phyloP scores from a whole-genome alignment of 1,284 basidiomycete genomes.

The Takashimella tepidaria region DNA sequence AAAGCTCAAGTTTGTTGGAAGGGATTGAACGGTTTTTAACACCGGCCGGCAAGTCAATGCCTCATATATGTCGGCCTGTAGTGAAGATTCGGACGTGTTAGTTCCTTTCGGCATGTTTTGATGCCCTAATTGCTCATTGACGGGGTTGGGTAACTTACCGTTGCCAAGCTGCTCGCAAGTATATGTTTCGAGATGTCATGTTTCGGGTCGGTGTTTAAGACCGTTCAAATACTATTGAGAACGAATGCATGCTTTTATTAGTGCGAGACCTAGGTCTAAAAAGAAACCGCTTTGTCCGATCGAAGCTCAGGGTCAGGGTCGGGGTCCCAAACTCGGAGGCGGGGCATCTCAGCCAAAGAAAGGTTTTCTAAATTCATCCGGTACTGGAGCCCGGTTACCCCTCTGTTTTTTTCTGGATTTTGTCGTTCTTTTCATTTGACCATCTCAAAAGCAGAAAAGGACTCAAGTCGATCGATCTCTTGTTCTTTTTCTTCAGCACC shows the following conservation, averaged over 20 bases:
- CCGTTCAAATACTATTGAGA: too few species aligned
- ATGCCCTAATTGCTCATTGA: too few species aligned
- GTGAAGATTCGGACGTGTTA: too few species aligned
- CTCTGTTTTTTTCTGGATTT: background rate
- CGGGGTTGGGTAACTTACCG: too few species aligned
- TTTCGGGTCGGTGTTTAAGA: too few species aligned
- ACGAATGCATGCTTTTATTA: too few species aligned
- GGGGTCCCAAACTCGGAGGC: background rate
- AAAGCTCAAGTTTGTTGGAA: too few species aligned
- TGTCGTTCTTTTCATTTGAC: background rate
- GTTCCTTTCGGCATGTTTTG: too few species aligned
- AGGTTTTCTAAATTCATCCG: background rate
- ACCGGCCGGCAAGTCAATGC: background rate
- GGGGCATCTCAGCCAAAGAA: background rate
- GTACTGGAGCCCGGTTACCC: background rate
- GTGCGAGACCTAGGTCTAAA: too few species aligned
- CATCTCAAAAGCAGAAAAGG: background rate
- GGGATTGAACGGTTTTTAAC: background rate
- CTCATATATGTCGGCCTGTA: background rate
- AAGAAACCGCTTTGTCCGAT: background rate
- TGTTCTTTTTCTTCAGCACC: background rate
- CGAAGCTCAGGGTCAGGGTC: background rate
- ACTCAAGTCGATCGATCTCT: too few species aligned
- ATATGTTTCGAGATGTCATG: too few species aligned
- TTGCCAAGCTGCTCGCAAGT: too few species aligned